Evolutionary conservation across 176 grass and related monocot species (phyloP), one percentile per base, ranked within the genome.

Genomic region (Tuctoria greenei): DNA sequence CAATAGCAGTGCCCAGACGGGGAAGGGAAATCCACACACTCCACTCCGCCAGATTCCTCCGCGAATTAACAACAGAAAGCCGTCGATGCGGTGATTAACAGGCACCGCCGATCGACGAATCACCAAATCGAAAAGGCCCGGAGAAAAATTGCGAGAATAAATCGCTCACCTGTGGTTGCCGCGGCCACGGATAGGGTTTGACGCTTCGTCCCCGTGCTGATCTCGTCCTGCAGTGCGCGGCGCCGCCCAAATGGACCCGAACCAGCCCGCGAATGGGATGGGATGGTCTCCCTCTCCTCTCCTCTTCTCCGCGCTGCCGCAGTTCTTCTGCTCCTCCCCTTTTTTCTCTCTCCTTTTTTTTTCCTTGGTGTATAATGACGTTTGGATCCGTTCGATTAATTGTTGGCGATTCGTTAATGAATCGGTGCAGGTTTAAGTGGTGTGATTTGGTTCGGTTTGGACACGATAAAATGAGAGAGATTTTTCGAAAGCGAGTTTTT

Each of bases 191-290:
- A 9, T 16, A 34, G 17, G 25, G 25, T 10, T 15, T 14, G 67
- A 59, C 39, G 47, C 58, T n/a, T 81, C 16, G 24, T 31, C 49
- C 49, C 62, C 12, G 50, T 45, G 79, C 60, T 82, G 66, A 49
- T 79, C 37, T 17, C 45, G 18, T 67, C 25, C 60, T 54, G 14
- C 60, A 73, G 45, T 49, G 75, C 34, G 64, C 64, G 74, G 64
- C 85, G 85, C 81, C 86, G 64, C 57, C 76, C 24, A 64, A 84
- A 80, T 83, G 63, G 79, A 82, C 85, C 78, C 47, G 60, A 61
- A 60, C 67, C 42, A 77, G 65, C 5, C 67, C 7, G 31, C 60
- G 72, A 57, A 49, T 68, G 77, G 76, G 69, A 49, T 34, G 31
- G n/a, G n/a, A n/a, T n/a, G 42, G 52, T 46, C 40, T 10, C 50